Evolutionary conservation across 1,139 yeast species (phyloP), one percentile per base, ranked within the genome.

Genomic region (Scheffersomyces parashehatae): DNA sequence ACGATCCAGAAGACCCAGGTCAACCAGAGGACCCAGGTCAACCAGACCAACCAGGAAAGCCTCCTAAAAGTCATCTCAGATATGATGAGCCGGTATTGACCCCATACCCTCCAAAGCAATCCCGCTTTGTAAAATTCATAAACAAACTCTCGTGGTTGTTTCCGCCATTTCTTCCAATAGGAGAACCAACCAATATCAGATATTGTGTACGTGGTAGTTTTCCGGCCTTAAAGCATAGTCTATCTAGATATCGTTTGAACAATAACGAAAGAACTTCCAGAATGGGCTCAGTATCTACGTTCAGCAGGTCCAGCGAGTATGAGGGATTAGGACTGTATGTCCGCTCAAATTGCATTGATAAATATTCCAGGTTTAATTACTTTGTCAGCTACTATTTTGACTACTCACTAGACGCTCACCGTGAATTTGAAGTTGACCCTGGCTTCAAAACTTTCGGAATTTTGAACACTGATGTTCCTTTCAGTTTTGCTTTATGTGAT

Each of bases 91-190:
- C 26, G 7, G 26, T 20, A 20, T 20, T 20, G 7, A 20, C 26
- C 7, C 26, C 26, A 2, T 20, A 5, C 8, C 26, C 26, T 20
- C 26, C 7, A 20, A 20, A 20, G 26, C 26, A 20, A 20, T 20
- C 26, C 26, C 26, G 26, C 26, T 20, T 45, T 10, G 36, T 39
- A 3, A 8, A 44, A 11, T 40, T 51, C 20, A 34, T 59, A 16
- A 54, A 59, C 38, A 54, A 60, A 59, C 57, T 59, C 40, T 47
- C 55, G 3, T 62, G 65, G 66, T 43, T 62, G 16, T 34, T 51
- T n/a, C 65, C 65, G n/a, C 57, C 58, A 30, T 20, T 20, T 20
- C 26, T 20, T 20, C 26, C 26, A 20, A 6, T 20, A 6, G 26
- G 26, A 20, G 8, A 20, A 20, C 26, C 26, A 20, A 6, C 8